These are phyloP conservation scores for Cercospora sp. DNA, from an alignment of 2,329 filamentous ascomycete genomes.

Conservation along the genomic window DNA sequence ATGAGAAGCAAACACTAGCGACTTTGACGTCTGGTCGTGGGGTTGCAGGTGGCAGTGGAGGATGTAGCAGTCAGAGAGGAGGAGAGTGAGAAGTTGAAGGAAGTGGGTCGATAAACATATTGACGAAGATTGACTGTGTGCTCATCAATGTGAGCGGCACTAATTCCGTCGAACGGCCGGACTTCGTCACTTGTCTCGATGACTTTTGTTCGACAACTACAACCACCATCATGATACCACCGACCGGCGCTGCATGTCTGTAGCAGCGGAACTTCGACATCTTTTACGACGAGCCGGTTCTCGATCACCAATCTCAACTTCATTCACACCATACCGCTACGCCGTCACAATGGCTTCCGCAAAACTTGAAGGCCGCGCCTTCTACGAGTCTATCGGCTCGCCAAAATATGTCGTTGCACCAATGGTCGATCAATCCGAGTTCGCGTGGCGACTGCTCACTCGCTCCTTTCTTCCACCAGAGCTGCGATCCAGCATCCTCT, in stretches of 20 bases:
- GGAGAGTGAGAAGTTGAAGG: background rate
- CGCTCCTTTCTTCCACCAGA: conserved; percentile 79
- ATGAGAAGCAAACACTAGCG: too few species aligned
- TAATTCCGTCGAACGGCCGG: background rate
- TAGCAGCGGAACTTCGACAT: background rate
- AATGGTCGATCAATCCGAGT: conserved; percentile 98
- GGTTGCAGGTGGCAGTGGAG: background rate
- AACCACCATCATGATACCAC: background rate
- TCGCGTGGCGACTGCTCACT: conserved; percentile 96
- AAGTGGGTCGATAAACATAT: background rate
- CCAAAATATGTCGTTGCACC: conserved; percentile 89
- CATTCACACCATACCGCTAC: background rate
- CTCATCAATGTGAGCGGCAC: background rate
- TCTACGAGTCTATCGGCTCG: conserved; percentile 92
- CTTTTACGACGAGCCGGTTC: conserved; percentile 8
- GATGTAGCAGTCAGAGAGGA: background rate
- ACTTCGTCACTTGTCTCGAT: background rate
- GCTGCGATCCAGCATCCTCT: conserved; percentile 64
- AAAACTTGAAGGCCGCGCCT: conserved; percentile 66
- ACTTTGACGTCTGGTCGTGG: background rate
- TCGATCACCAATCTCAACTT: background rate
- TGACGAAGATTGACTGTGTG: background rate
- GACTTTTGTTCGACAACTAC: background rate
- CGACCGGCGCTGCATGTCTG: conserved; percentile 2
- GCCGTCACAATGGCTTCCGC: conserved; percentile 28